Base-by-base conservation (phyloP, 805 yeast genomes). In the Hanseniaspora clermontiae region DNA sequence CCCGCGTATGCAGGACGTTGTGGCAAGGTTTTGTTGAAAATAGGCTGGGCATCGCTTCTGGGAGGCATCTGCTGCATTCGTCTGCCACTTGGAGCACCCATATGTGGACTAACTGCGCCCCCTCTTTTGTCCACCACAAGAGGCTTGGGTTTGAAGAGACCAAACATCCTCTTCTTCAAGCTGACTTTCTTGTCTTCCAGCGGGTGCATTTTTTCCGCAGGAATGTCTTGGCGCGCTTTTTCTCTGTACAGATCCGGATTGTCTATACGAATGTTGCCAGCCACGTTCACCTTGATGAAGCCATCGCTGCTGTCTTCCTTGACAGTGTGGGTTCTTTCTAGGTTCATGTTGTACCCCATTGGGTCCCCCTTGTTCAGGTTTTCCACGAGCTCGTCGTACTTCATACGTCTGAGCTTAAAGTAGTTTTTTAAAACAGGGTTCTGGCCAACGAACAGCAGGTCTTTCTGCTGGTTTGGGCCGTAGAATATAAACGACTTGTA, bases 381-480 rank as follows among this genome's bases (percentile, higher is more conserved):
- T 5, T 43, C 46, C 36, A 51, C 38, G 14, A 43, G 8, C 20
- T 46, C 50, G 19, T 52, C 56, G 19, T 52, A 48, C 31, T 52
- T 52, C 14, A 46, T 9, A 37, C 56, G 32, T 39, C 56, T 45
- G 15, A 52, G 29, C 19, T 31, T 52, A 11, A 52, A 42, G 24
- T 52, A 52, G 32, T 52, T 52, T 39, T 52, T 52, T 8, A 52
- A 31, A 11, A 39, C 46, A 12, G 56, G 56, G 37, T 52, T 52
- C 20, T 52, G 56, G 10, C 56, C 56, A 4, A 39, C 46, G 32
- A 45, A 52, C 1, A 52, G 34, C 17, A 52, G 17, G 11, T 40
- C 42, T 20, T 45, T 37, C 2, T 37, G 2, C 5, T 19, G 17
- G 14, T 7, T 15, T 10, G 56, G 56, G 5, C 56, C 56, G 32